Percentiles rank a stretch among this genome's conserved stretches.
These are phyloP conservation scores for Lachnellula occidentalis DNA, from an alignment of 2,329 filamentous ascomycete genomes.

Conservation along the genomic window DNA sequence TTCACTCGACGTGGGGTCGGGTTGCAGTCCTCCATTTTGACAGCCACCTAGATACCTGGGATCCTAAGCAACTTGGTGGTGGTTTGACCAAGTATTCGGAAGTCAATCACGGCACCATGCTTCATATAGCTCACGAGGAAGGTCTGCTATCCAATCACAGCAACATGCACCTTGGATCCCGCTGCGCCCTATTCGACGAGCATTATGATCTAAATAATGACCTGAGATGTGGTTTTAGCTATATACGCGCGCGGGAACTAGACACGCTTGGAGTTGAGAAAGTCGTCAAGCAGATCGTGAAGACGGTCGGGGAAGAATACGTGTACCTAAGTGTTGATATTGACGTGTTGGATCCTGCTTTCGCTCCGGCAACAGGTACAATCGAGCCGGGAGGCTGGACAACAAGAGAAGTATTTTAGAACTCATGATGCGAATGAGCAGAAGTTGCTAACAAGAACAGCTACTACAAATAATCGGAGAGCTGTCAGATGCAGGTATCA, in stretches of 20 bases:
- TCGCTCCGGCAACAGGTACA: constrained; percentile 29
- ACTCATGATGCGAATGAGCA: neutral
- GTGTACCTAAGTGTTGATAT: constrained; percentile 31
- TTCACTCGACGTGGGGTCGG: constrained; percentile 27
- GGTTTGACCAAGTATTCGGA: constrained; percentile 26
- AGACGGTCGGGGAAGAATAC: constrained; percentile 26
- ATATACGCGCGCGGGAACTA: constrained; percentile 25
- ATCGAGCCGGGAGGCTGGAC: constrained; percentile 32
- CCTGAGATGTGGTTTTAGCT: constrained; percentile 26
- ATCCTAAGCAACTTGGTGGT: constrained; percentile 27
- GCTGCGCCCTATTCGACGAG: constrained; percentile 22
- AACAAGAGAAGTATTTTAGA: constrained; percentile 25
- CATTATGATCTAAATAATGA: constrained; percentile 30
- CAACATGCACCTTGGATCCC: constrained; percentile 30
- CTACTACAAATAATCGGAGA: constrained; percentile 27
- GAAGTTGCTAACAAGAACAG: constrained; percentile 9
- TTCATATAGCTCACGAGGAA: constrained; percentile 32
- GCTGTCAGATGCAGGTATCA: constrained; percentile 25
- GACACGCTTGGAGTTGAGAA: constrained; percentile 25
- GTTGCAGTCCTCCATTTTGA: constrained; percentile 30
- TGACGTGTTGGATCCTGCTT: constrained; percentile 30
- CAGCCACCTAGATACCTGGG: constrained; percentile 29
- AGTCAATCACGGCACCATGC: constrained; percentile 31
- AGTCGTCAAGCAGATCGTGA: constrained; percentile 24
- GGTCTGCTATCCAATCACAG: constrained; percentile 27